Evolutionary conservation across 148 eudicot genomes (phyloP).

Genomic region (Camellia sinensis): DNA sequence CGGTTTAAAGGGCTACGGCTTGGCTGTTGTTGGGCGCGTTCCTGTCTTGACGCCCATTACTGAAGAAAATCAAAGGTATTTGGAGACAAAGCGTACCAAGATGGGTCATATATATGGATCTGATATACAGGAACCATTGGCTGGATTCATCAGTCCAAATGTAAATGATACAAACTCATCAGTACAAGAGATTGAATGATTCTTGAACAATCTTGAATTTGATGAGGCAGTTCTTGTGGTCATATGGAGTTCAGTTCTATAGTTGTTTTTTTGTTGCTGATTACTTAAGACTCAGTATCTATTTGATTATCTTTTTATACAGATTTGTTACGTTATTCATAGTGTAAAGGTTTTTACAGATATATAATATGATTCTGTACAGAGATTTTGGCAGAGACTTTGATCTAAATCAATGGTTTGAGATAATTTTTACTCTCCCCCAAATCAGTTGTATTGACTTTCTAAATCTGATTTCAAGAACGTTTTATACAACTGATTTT

Average conservation of each 20-base stretch:
- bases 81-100: conserved; percentile 77
- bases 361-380: too few species aligned
- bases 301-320: background rate
- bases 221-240: conserved; percentile 9
- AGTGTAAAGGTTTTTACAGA: too few species aligned
- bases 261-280: background rate
- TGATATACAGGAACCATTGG: conserved; percentile 52
- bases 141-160: conserved; percentile 30
- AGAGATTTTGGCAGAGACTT: too few species aligned
- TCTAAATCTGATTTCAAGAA: too few species aligned
- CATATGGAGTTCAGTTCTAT: background rate
- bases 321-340: too few species aligned
- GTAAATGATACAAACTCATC: conserved; percentile 15
- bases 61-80: conserved; percentile 74
- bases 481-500: too few species aligned
- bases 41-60: conserved; percentile 96
- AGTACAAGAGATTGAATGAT: conserved; percentile 14
- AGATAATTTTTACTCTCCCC: too few species aligned
- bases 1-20: conserved; percentile 92
- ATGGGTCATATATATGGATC: conserved; percentile 96
- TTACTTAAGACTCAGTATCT: background rate
- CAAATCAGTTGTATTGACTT: too few species aligned
- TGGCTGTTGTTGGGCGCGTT: conserved; percentile 87
- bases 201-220: background rate
- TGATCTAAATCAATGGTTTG: too few species aligned